These are phyloP conservation scores for Rhododendron ferrugineum DNA, from an alignment of 148 eudicot species.

Conservation along the genomic window DNA sequence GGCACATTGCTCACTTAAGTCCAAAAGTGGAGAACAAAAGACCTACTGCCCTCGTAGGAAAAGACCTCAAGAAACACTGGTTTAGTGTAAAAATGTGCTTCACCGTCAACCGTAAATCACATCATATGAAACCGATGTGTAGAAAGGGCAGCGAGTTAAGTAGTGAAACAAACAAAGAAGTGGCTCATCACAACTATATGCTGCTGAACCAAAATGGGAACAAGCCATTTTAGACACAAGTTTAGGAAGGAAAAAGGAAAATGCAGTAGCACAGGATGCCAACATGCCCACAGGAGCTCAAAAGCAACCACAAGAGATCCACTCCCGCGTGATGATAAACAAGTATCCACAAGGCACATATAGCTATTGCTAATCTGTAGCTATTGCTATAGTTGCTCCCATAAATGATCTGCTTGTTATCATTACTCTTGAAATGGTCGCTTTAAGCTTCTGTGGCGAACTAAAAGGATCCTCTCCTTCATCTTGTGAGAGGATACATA, in stretches of 20 bases:
- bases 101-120: constrained; percentile 26
- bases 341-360: constrained; percentile 16
- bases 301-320: constrained; percentile 25
- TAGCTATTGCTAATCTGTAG: constrained; percentile 20
- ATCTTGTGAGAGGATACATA: constrained; percentile 9
- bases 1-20: constrained; percentile 18
- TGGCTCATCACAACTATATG: neutral
- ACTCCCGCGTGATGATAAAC: constrained; percentile 11
- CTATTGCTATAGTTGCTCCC: constrained; percentile 18
- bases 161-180: constrained; percentile 13
- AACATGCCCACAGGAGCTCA: constrained; percentile 22
- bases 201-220: constrained; percentile 13
- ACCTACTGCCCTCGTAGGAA: constrained; percentile 14
- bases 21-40: constrained; percentile 20
- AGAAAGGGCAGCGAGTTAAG: constrained; percentile 26
- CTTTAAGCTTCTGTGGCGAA: constrained; percentile 36
- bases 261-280: constrained; percentile 4
- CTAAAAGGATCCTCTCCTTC: constrained; percentile 21
- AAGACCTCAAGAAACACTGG: constrained; percentile 1
- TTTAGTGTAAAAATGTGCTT: neutral
- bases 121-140: constrained; percentile 7
- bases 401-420: constrained; percentile 6
- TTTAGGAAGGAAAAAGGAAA: constrained; percentile 6
- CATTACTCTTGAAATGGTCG: constrained; percentile 25
- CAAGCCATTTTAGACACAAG: neutral